Conservation (phyloP, 2,329 filamentous ascomycete genomes). For the Bipolaris sorokiniana region DNA sequence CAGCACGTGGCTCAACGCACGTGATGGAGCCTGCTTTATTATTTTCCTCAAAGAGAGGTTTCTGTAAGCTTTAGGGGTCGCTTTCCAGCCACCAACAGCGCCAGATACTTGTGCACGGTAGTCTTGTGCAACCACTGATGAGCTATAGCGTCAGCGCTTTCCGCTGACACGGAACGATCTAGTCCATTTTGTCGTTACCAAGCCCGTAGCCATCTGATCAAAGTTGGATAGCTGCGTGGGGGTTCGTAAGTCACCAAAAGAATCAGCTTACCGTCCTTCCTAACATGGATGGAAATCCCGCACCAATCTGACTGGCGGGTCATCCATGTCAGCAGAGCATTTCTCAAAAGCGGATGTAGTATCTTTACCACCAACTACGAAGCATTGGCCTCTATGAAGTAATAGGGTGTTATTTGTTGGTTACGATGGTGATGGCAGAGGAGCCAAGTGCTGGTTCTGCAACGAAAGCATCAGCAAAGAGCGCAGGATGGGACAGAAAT, state of each 20-base stretch:
- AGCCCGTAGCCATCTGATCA: too few relatives aligned
- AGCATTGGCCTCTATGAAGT: background rate
- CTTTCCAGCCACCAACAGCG: background rate
- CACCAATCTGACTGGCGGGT: background rate
- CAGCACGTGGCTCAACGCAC: background rate
- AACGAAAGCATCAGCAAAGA: background rate
- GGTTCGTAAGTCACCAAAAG: too few relatives aligned
- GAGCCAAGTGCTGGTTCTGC: background rate
- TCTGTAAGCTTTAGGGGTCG: background rate
- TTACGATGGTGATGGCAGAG: background rate
- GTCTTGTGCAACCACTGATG: background rate
- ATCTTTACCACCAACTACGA: background rate
- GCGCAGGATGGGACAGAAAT: too few relatives aligned
- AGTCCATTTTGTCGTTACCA: background rate
- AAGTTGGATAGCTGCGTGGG: background rate
- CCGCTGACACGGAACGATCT: background rate
- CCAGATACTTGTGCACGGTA: background rate
- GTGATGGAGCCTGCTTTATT: background rate
- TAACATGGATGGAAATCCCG: background rate
- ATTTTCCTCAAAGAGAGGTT: background rate
- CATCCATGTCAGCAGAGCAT: background rate
- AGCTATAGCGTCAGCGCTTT: background rate
- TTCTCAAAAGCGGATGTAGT: background rate
- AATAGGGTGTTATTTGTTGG: background rate
- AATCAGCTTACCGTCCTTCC: background rate